Evolutionary conservation across 1,284 basidiomycete species (phyloP), one percentile per base, ranked within the genome.

Genomic region (Phlebopus sp.): DNA sequence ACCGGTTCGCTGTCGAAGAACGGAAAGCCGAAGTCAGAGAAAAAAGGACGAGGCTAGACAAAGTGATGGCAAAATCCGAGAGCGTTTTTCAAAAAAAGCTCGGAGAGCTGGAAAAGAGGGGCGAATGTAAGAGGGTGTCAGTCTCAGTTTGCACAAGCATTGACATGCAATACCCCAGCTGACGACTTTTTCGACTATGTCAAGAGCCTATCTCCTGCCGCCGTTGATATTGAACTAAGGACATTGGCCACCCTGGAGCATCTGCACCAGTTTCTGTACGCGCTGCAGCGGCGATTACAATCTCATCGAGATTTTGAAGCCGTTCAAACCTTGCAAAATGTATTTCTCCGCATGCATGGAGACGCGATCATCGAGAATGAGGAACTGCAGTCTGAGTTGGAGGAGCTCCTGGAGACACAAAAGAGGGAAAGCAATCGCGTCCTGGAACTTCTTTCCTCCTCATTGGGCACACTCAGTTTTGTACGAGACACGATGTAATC

Each of bases 281-380:
- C 92, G 0, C 75, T 99, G 15, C 78, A 77, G 3, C 77, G 74
- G 45, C 83, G 96, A 2, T 74, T 99, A 19, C 68, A 69, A 36
- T 88, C 87, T 14, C 90, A 87, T 58, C 80, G 82, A 42, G 96
- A 99, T 68, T 99, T 96, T 62, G 96, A 99, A 68, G 94, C 92
- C 8, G 90, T 97, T 2, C 94, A 99, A 68, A 84, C 94, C 0
- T 77, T 96, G 64, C 78, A 95, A 56, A 83, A 79, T 52, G 87
- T 96, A 1, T 91, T 97, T 66, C 70, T 98, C 19, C 79, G 80
- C 15, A 77, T 92, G 47, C 95, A 99, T 62, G 86, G 86, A 1
- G 94, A 98, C 50, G 72, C 85, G 1, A 70, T 97, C 27, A 75
- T 93, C 29, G 75, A 71, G 18, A 90, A 90, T 60, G 57, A 64